Evolutionary conservation across 2,329 filamentous ascomycete genomes (phyloP).

Genomic region (Teratosphaeria gauchensis): DNA sequence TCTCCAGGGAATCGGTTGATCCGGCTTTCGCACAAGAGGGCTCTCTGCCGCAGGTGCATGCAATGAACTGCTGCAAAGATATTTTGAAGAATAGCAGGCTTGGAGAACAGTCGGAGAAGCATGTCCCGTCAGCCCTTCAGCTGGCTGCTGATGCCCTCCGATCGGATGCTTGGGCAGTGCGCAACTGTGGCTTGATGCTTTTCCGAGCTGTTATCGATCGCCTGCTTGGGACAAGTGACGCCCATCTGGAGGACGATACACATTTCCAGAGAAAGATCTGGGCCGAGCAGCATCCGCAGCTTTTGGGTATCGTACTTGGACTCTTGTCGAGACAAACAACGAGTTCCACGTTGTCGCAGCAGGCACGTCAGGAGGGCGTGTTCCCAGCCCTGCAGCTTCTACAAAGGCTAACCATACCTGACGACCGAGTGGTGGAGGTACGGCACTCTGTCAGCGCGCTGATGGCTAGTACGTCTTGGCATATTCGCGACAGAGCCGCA

Average conservation of each 20-base stretch:
- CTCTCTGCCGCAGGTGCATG: conserved; percentile 81
- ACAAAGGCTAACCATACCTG: conserved; percentile 59
- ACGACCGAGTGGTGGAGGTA: conserved; percentile 45
- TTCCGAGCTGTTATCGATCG: conserved; percentile 76
- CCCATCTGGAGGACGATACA: conserved; percentile 48
- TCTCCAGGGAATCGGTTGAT: conserved; percentile 36
- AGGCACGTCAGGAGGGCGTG: conserved; percentile 49
- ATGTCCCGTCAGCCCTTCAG: conserved; percentile 63
- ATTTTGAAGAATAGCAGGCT: conserved; percentile 78
- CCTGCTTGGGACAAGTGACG: conserved; percentile 63
- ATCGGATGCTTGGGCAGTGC: conserved; percentile 82
- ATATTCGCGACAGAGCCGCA: conserved; percentile 71
- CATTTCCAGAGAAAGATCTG: conserved; percentile 48
- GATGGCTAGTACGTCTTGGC: conserved; percentile 63
- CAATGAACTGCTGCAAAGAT: conserved; percentile 86
- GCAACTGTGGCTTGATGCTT: conserved; percentile 85
- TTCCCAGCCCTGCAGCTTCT: conserved; percentile 79
- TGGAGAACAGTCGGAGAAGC: conserved; percentile 60
- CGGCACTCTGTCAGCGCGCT: conserved; percentile 51
- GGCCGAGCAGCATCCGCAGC: conserved; percentile 57
- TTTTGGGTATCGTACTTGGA: conserved; percentile 54
- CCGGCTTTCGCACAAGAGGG: conserved; percentile 33
- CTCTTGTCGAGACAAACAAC: conserved; percentile 38
- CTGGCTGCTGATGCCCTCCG: conserved; percentile 73
- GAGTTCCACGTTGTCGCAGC: conserved; percentile 1